Base-by-base conservation (phyloP, 2,329 filamentous ascomycete genomes). In the Metarhizium anisopliae region DNA sequence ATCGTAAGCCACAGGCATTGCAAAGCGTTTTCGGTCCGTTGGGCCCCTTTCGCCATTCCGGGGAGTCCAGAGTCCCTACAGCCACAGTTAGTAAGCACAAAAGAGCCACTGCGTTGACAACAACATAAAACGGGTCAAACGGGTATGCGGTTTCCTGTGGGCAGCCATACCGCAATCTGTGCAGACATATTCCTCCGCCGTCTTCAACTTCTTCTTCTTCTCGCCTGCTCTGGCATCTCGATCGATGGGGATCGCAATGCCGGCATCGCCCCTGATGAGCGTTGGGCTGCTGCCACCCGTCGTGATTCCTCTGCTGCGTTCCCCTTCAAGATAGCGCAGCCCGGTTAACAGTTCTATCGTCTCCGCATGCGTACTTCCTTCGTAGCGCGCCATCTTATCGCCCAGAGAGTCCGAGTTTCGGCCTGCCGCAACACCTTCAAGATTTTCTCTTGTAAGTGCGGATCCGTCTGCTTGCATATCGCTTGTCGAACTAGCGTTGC, bases 1-100 rank as follows among this genome's bases (percentile, higher is more conserved):
- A 87, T 53, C 84, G 77, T 35, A 87, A 74, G 42, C 93, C 93
- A 68, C 93, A 97, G 7, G 93, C 93, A 73, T 97, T 97, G 72
- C 93, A 97, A 13, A 97, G 75, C 8, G 93, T 96, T 72, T 97
- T 96, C 1, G 92, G 92, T 2, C 93, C 93, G 59, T 83, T 90
- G 0, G 93, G 93, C 0, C 93, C 93, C 70, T 96, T 96, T 59
- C 93, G 81, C 93, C 93, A 97, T 75, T 97, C 93, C 0, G 93
- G 93, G 16, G 90, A 95, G 67, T 96, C 92, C 45, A 95, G 79
- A 0, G 90, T 96, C 38, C 82, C 83, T 86, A 59, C 47, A 35
- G 13, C 45, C 10, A 42, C 32, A 16, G 58, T 58, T 51, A 59
- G 55, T 49, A 49, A 29, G 7, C 16, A 45, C 42, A 13, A 25